Percentiles rank a stretch among this genome's conserved stretches.
Evolutionary conservation across 352 stramenopile species (phyloP).

Genomic region (Phytophthora sojae): DNA sequence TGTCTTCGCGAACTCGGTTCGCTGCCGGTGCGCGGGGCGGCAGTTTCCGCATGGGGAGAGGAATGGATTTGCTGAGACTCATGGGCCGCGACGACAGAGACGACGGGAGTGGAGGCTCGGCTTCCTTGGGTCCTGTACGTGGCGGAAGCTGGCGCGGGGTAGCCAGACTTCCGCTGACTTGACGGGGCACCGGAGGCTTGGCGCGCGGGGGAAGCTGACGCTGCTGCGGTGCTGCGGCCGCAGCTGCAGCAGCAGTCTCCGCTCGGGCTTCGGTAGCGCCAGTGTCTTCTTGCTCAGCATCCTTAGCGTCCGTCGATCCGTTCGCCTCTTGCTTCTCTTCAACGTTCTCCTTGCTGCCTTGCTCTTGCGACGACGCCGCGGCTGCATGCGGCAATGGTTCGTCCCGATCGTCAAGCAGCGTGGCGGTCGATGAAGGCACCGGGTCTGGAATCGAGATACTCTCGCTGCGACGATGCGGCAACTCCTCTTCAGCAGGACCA

Average conservation of each 20-base stretch:
- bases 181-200: conserved; percentile 23
- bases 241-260: conserved; percentile 12
- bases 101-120: conserved; percentile 57
- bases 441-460: conserved; percentile 67
- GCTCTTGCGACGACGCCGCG: not conserved
- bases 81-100: conserved; percentile 70
- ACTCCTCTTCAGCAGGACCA: conserved; percentile 13
- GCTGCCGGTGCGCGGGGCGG: conserved; percentile 30
- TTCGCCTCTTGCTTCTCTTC: conserved; percentile 16
- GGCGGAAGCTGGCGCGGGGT: conserved; percentile 26
- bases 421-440: conserved; percentile 33
- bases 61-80: conserved; percentile 87
- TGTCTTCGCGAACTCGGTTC: conserved; percentile 33
- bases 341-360: conserved; percentile 14
- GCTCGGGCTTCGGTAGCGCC: not conserved
- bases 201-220: conserved; percentile 22
- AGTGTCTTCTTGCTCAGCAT: conserved; percentile 4
- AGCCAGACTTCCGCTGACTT: conserved; percentile 38
- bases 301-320: not conserved
- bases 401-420: conserved; percentile 33
- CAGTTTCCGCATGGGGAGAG: conserved; percentile 55
- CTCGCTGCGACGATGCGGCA: conserved; percentile 46
- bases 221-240: conserved; percentile 14
- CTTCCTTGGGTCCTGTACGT: conserved; percentile 25
- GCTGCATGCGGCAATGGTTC: conserved; percentile 11